A percentile compares a stretch with the other conserved stretches of the same genome.
phyloP scores from a whole-genome alignment of 2,329 filamentous ascomycete species.

The Monilinia vaccinii-corymbosi region DNA sequence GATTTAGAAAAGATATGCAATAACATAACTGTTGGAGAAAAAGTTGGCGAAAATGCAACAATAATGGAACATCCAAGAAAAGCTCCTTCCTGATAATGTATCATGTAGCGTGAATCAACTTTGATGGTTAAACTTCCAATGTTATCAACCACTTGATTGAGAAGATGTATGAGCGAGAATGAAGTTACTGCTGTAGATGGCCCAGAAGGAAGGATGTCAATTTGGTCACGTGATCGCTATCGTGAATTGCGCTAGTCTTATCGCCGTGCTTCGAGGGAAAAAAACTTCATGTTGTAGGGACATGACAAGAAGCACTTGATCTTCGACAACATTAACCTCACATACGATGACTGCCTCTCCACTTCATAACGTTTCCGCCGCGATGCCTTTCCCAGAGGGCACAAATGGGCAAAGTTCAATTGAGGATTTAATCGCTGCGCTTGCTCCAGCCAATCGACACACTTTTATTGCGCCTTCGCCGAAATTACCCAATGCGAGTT shows the following conservation, averaged over 20 bases:
- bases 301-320: slow-evolving; percentile 39
- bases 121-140: not conserved
- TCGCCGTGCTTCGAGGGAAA: slow-evolving; percentile 7
- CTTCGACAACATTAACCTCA: slow-evolving; percentile 54
- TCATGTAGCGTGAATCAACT: not conserved
- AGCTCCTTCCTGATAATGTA: not conserved
- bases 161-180: not conserved
- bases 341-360: slow-evolving; percentile 50
- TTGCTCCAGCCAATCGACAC: slow-evolving; percentile 25
- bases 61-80: not conserved
- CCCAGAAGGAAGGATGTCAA: too few relatives aligned
- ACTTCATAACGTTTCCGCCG: slow-evolving; percentile 27
- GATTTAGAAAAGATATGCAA: not conserved
- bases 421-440: slow-evolving; percentile 20
- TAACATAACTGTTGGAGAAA: not conserved
- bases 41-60: not conserved
- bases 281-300: slow-evolving; percentile 19
- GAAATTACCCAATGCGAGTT: slow-evolving; percentile 57
- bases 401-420: slow-evolving; percentile 14
- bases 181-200: not conserved
- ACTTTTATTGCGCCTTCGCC: slow-evolving; percentile 66
- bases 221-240: slow-evolving; percentile 10
- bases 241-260: slow-evolving; percentile 7
- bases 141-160: not conserved
- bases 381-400: slow-evolving; percentile 27